Percentiles rank a stretch among this genome's conserved stretches.
These are phyloP conservation scores for Suaeda aralocaspica DNA, from an alignment of 148 eudicot genomes.

Conservation along the genomic window DNA sequence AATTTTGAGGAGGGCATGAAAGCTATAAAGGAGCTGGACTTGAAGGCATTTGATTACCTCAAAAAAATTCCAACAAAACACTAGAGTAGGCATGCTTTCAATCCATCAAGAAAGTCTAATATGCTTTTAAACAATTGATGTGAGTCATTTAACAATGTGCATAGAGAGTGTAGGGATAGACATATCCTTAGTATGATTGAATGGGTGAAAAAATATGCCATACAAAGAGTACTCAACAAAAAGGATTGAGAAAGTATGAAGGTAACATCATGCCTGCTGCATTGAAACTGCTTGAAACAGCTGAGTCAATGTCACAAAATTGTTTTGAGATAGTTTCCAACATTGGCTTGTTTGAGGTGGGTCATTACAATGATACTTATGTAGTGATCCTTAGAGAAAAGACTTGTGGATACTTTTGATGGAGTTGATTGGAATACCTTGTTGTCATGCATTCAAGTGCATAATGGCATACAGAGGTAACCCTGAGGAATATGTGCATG, in stretches of 20 bases:
- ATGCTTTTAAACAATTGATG: background rate
- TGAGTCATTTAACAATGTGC: background rate
- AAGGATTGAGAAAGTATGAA: background rate
- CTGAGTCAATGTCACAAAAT: background rate
- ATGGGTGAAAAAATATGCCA: background rate
- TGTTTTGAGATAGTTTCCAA: background rate
- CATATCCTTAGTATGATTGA: background rate
- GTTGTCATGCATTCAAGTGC: conserved; percentile 6
- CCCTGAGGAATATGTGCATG: background rate
- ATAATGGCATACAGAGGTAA: background rate
- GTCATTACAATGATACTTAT: background rate
- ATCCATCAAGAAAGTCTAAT: background rate
- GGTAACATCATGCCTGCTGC: background rate
- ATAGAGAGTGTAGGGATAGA: background rate
- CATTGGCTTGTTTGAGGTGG: background rate
- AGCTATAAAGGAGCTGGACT: background rate
- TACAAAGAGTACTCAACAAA: no score
- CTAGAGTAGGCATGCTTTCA: background rate
- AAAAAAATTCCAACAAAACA: background rate
- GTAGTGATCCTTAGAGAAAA: background rate
- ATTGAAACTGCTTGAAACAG: background rate
- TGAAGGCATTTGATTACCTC: background rate
- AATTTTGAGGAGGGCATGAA: background rate
- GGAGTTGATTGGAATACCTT: conserved; percentile 5
- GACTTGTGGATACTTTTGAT: background rate